These are phyloP conservation scores for Hymenoscyphus albidus DNA, from an alignment of 2,329 filamentous ascomycete genomes.

Conservation along the genomic window DNA sequence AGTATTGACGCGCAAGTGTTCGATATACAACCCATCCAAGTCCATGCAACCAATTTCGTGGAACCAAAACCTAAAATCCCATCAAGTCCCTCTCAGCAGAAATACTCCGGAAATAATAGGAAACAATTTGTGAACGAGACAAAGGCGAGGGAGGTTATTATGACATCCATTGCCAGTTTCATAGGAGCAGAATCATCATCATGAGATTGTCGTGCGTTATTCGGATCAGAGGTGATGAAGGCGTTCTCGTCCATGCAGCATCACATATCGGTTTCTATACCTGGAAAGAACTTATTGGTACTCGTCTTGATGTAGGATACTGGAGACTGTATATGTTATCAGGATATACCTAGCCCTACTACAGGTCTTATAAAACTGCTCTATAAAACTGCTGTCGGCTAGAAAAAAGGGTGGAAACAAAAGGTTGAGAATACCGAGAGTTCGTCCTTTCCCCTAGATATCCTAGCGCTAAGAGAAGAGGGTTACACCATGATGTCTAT, in stretches of 20 bases:
- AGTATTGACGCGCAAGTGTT: conserved; percentile 39
- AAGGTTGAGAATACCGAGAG: no score
- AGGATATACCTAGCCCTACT: no score
- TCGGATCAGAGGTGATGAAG: conserved; percentile 56
- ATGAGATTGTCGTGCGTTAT: conserved; percentile 52
- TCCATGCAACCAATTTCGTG: conserved; percentile 63
- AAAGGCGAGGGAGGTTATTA: conserved; percentile 54
- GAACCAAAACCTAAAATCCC: conserved; percentile 45
- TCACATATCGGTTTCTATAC: conserved; percentile 60
- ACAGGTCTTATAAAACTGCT: no score
- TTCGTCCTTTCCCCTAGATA: no score
- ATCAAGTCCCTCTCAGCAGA: conserved; percentile 64
- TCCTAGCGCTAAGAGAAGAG: no score
- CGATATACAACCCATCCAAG: conserved; percentile 52
- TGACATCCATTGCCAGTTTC: conserved; percentile 46
- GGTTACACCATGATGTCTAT: no score
- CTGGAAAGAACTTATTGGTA: conserved; percentile 50
- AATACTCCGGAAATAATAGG: conserved; percentile 47
- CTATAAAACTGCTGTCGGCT: no score
- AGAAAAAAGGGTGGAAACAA: no score
- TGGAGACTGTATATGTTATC: no score
- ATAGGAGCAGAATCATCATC: conserved; percentile 32
- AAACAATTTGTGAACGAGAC: conserved; percentile 60
- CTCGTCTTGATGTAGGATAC: no score
- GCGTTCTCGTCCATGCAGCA: conserved; percentile 47